Evolutionary conservation across 495 filamentous ascomycete genomes (phyloP).

Genomic region (Tuber aestivum): DNA sequence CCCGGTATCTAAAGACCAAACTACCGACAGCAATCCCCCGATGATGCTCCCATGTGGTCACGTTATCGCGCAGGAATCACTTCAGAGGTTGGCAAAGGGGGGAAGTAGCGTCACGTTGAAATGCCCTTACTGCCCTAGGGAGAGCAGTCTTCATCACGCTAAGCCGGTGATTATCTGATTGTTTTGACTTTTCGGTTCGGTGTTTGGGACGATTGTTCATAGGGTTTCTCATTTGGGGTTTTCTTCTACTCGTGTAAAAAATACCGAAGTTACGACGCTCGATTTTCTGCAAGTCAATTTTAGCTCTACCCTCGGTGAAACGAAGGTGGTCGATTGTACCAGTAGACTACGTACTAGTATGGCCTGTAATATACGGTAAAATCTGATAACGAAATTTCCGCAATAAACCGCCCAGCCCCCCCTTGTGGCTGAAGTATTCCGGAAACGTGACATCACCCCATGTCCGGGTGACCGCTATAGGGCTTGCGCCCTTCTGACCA

Average conservation of each 20-base stretch:
- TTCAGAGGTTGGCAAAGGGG: slow-evolving; percentile 71
- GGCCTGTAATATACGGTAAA: background rate
- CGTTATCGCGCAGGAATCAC: slow-evolving; percentile 77
- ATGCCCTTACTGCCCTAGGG: slow-evolving; percentile 91
- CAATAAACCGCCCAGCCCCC: background rate
- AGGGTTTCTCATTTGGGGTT: background rate
- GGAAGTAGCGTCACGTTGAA: slow-evolving; percentile 60
- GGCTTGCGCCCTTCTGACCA: background rate
- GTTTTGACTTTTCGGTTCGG: background rate
- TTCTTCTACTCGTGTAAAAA: background rate
- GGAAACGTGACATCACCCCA: background rate
- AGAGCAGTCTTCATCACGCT: slow-evolving; percentile 70
- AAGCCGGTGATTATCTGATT: slow-evolving; percentile 54
- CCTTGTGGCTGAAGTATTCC: background rate
- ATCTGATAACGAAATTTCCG: background rate
- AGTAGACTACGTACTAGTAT: background rate
- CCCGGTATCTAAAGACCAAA: slow-evolving; percentile 92
- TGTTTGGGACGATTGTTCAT: background rate
- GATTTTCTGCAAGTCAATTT: background rate
- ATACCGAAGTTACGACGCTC: background rate
- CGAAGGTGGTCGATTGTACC: background rate
- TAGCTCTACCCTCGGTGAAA: background rate
- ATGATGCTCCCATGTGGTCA: slow-evolving; percentile 99
- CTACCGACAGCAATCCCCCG: slow-evolving; percentile 84
- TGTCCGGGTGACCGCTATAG: background rate